phyloP scores from a whole-genome alignment of 208 protist species.

The Histomonas meleagridis region DNA sequence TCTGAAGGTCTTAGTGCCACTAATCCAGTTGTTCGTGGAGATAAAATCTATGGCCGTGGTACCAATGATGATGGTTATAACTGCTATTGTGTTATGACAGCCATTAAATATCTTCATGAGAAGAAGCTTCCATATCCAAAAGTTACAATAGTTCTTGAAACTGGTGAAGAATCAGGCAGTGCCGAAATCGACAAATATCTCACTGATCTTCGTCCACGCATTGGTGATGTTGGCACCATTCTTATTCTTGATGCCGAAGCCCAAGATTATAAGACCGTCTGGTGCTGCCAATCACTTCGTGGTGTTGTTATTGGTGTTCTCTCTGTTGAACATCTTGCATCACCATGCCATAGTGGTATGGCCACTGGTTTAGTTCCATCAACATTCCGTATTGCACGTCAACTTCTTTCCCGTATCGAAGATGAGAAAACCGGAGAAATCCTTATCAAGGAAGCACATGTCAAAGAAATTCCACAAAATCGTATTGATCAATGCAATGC shows the following conservation, averaged over 20 bases:
- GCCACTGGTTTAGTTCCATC: slow-evolving; percentile 74
- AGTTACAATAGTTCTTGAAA: slow-evolving; percentile 70
- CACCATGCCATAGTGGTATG: slow-evolving; percentile 71
- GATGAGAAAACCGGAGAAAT: slow-evolving; percentile 71
- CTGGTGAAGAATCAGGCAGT: slow-evolving; percentile 70
- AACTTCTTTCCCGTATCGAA: slow-evolving; percentile 71
- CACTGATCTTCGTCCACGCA: slow-evolving; percentile 53
- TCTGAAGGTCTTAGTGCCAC: slow-evolving; percentile 66
- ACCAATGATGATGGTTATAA: slow-evolving; percentile 73
- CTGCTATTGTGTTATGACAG: slow-evolving; percentile 60
- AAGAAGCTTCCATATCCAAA: slow-evolving; percentile 65
- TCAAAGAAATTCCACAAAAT: slow-evolving; percentile 67
- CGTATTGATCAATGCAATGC: slow-evolving; percentile 53
- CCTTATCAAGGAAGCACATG: slow-evolving; percentile 58
- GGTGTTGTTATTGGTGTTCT: slow-evolving; percentile 67
- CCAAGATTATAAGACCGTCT: slow-evolving; percentile 79
- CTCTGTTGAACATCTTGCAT: slow-evolving; percentile 60
- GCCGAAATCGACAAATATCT: slow-evolving; percentile 67
- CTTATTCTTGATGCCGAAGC: slow-evolving; percentile 77
- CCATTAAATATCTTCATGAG: slow-evolving; percentile 62
- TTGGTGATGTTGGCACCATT: slow-evolving; percentile 67
- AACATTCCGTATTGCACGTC: slow-evolving; percentile 71
- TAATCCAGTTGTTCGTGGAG: slow-evolving; percentile 64
- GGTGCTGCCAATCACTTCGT: slow-evolving; percentile 75
- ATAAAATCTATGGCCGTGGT: slow-evolving; percentile 71